These are phyloP conservation scores for Asterionellopsis glacialis DNA, from an alignment of 108 stramenopile species.

Conservation along the genomic window DNA sequence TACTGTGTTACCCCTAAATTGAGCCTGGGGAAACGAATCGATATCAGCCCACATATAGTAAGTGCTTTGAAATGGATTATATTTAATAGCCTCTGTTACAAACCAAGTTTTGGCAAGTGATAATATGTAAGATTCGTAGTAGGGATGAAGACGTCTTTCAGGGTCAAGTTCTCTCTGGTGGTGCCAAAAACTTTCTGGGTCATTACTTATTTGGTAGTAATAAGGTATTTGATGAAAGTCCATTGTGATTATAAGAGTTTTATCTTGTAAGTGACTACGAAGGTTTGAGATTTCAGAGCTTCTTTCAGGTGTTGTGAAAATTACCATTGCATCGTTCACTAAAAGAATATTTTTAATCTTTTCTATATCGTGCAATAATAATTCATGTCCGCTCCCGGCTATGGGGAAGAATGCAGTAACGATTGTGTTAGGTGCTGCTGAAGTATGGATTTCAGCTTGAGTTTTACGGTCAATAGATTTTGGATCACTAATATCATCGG, in stretches of 20 bases:
- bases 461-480: too few species aligned
- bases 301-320: slow-evolving; percentile 49
- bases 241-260: slow-evolving; percentile 41
- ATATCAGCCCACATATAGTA: slow-evolving; percentile 56
- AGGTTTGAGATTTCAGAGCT: slow-evolving; percentile 35
- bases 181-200: slow-evolving; percentile 43
- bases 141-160: slow-evolving; percentile 42
- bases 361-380: too few species aligned
- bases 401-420: slow-evolving; percentile 60
- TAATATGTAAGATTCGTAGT: slow-evolving; percentile 18
- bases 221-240: slow-evolving; percentile 32
- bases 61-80: slow-evolving; percentile 39
- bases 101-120: slow-evolving; percentile 41
- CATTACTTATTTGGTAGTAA: slow-evolving; percentile 17
- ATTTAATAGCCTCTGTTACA: slow-evolving; percentile 34
- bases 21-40: slow-evolving; percentile 36
- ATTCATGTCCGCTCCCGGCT: slow-evolving; percentile 34
- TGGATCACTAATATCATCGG: too few species aligned
- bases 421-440: slow-evolving; percentile 31
- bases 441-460: too few species aligned
- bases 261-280: slow-evolving; percentile 32
- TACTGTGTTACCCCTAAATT: slow-evolving; percentile 31
- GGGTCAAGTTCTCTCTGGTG: slow-evolving; percentile 50
- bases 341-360: slow-evolving; percentile 60
- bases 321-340: slow-evolving; percentile 58